These are phyloP conservation scores for Flaveria bidentis DNA, from an alignment of 129 eudicot genomes.

Conservation along the genomic window DNA sequence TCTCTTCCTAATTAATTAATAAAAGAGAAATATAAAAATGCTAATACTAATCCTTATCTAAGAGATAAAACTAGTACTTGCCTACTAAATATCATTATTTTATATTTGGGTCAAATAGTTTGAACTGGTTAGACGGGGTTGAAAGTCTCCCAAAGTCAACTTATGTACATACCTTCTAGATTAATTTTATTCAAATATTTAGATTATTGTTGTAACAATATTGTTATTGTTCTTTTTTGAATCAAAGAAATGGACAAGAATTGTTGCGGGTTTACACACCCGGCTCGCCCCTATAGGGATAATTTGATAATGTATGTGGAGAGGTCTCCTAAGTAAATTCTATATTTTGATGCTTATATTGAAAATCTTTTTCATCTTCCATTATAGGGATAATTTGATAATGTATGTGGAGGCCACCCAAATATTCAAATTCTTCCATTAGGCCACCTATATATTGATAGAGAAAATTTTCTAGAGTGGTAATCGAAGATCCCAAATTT, in stretches of 20 bases:
- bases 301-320: too few relatives aligned
- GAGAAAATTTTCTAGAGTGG: background rate
- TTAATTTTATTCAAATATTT: too few relatives aligned
- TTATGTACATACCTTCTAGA: background rate
- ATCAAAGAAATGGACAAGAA: background rate
- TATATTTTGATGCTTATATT: too few relatives aligned
- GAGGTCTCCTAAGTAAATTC: too few relatives aligned
- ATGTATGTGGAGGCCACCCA: too few relatives aligned
- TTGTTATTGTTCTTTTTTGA: background rate
- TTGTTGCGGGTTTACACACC: background rate
- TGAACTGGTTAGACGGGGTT: background rate
- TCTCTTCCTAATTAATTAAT: background rate
- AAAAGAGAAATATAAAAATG: background rate
- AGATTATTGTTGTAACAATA: background rate
- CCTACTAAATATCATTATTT: background rate
- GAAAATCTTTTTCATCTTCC: too few relatives aligned
- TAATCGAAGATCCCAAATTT: background rate
- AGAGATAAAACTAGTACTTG: background rate
- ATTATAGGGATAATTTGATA: too few relatives aligned
- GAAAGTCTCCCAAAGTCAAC: background rate
- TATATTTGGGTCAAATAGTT: background rate
- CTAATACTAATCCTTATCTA: background rate
- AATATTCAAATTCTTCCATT: too few relatives aligned
- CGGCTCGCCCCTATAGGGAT: background rate
- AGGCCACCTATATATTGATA: background rate